Evolutionary conservation across 768 basidiomycete species (phyloP), one percentile per base, ranked within the genome.

Genomic region (Leccinum fibrillosum): DNA sequence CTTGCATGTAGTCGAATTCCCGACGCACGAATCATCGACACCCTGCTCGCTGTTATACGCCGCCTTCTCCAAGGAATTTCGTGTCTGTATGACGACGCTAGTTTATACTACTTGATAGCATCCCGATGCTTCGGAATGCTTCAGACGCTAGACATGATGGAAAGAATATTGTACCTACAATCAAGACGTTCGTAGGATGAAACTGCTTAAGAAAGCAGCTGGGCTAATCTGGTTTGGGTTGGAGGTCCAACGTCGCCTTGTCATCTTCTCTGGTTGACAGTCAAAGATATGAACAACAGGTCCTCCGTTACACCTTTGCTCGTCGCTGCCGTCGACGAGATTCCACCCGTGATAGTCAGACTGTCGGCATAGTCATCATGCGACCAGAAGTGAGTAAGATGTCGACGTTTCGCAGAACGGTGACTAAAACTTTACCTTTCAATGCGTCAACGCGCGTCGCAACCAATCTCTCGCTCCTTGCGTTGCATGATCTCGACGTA

Each of bases 271-370:
- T 23, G 15, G 28, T 26, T 17, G 53, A 13, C 30, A 34, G 9
- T 19, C 32, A 32, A 34, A 21, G 49, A 49, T 12, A 44, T 32
- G 47, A 34, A 50, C 54, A 44, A 28, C 48, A 5, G 94, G 37
- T 86, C 74, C 76, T 97, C 93, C 0, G 94, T 97, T 32, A 96
- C 94, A 56, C 96, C 96, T 66, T 86, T 86, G 52, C 95, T 95
- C 96, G 98, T 98, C 19, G 97, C 96, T 19, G 95, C 84, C 10
- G 95, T 98, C 52, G 93, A 94, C 35, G 93, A 96, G 60, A 99
- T 84, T 56, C 96, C 96, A 26, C 97, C 21, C 21, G 21, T 21
- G 21, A 21, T 21, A 7, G 0, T 82, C 54, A 96, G 74, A 63
- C 85, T 87, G 74, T 97, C 94, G 34, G 90, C 90, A 66, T 92